Percentiles rank a stretch among this genome's conserved stretches.
Evolutionary conservation across 2,329 filamentous ascomycete species (phyloP).

Genomic region (Apiospora hydei): DNA sequence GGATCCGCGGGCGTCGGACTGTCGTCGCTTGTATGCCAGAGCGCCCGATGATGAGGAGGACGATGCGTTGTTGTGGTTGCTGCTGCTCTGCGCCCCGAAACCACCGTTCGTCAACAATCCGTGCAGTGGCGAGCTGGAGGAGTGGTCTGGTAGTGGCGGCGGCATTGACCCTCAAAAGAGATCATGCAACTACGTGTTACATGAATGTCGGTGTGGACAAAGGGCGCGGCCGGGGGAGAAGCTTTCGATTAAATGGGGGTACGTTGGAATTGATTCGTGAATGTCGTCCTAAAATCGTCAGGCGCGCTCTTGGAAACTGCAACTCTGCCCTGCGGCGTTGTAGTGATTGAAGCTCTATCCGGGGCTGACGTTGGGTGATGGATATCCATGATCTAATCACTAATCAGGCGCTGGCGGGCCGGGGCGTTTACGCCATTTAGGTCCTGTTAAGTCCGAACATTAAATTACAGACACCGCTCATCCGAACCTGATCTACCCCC

Average conservation of each 20-base stretch:
- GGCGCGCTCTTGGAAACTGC: background rate
- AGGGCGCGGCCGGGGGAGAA: background rate
- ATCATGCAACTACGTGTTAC: slow-evolving; percentile 27
- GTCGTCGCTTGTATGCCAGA: slow-evolving; percentile 34
- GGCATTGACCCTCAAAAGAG: slow-evolving; percentile 27
- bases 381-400: slow-evolving; percentile 4
- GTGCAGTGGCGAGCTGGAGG: slow-evolving; percentile 41
- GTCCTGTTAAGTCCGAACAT: slow-evolving; percentile 3
- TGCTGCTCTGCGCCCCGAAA: slow-evolving; percentile 33
- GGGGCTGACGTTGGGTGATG: background rate
- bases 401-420: background rate
- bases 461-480: too few species aligned
- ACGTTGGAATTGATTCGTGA: background rate
- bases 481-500: too few species aligned
- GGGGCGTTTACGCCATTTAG: slow-evolving; percentile 10
- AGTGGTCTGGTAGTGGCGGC: slow-evolving; percentile 36
- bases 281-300: background rate
- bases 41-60: background rate
- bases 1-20: slow-evolving; percentile 26
- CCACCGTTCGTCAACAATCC: slow-evolving; percentile 32
- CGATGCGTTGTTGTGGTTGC: slow-evolving; percentile 35
- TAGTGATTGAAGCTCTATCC: background rate
- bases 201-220: slow-evolving; percentile 24
- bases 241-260: background rate
- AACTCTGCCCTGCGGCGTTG: background rate